Evolutionary conservation across 148 eudicot genomes (phyloP), one percentile per base, ranked within the genome.

Genomic region (Camellia lanceoleosa): DNA sequence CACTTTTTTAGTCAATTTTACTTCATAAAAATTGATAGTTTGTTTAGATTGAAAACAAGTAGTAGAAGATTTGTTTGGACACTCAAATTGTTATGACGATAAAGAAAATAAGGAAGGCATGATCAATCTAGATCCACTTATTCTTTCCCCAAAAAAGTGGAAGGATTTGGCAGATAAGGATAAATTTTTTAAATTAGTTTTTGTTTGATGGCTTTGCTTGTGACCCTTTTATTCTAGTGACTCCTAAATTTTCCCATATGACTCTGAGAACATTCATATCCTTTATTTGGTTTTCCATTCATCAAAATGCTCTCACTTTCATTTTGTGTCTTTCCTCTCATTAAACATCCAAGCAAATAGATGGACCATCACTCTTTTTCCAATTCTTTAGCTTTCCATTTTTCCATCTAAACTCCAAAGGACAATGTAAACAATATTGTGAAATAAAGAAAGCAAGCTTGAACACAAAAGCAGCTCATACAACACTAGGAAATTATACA

Each of bases 131-230:
- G 54, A 16, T 15, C 15, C 49, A 43, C 51, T 16, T 46, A 30
- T 67, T 19, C 15, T 16, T 68, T n/a, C 49, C 6, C 71, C 18
- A 67, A 46, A 67, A 68, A 68, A 10, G 14, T 47, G 10, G 38
- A 49, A 68, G 51, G 49, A 68, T 41, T 68, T 68, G 71, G 71
- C 71, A 68, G 71, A 43, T 68, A 6, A 68, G 16, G 71, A 67
- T 30, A 13, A 9, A 30, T 30, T 30, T 30, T 1, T 30, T 30
- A 30, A 30, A 67, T 0, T 41, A 41, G 7, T 12, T 41, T 46
- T 1, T 16, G 16, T 15, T 68, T 68, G 73, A 69, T 44, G 23
- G 54, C 73, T 46, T 69, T 46, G n/a, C 73, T 54, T 15, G 3
- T 5, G 72, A 42, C 72, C 72, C 52, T 2, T 66, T 68, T 5